Evolutionary conservation across 805 yeast species (phyloP), one percentile per base, ranked within the genome.

Genomic region (Priceomyces carsonii): DNA sequence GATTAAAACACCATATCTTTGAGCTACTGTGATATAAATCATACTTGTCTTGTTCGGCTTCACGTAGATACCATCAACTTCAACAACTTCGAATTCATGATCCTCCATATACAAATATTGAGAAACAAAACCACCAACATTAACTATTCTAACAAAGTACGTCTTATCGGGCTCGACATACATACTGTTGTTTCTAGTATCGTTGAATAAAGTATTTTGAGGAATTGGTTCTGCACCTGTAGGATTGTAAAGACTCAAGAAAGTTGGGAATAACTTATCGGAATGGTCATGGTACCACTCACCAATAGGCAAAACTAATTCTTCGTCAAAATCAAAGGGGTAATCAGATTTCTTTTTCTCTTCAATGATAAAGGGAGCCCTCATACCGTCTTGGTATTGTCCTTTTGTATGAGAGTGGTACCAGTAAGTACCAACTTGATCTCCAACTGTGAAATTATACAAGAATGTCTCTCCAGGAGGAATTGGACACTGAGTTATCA

Each of bases 341-440:
- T 42, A 50, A 2, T 51, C 55, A 39, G 81, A 87, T 18, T 29
- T 29, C 5, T 12, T 9, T 12, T 29, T 19, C 32, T 46, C 57
- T 49, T 83, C 82, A 50, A 93, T 82, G 46, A 93, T 73, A 45
- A 91, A 76, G 14, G 77, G 67, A 53, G 83, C 93, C 66, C 89
- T 75, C 79, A 85, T 75, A 57, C 99, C 99, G 57, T 93, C 98
- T 61, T 93, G 90, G 53, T 89, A 89, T 63, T 90, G 95, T 49
- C 90, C 91, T 15, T 73, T 63, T 22, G 90, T 79, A 66, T 93
- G 99, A 19, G 98, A 87, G 63, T 93, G 99, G 72, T 91, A 93
- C 99, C 99, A 93, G 73, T 72, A 93, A 13, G 95, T 77, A 53
- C 99, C 99, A 39, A 72, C 79, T 64, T 93, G 96, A 43, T 77